phyloP scores from a whole-genome alignment of 345 rosid species.

The Ailanthus altissimus region DNA sequence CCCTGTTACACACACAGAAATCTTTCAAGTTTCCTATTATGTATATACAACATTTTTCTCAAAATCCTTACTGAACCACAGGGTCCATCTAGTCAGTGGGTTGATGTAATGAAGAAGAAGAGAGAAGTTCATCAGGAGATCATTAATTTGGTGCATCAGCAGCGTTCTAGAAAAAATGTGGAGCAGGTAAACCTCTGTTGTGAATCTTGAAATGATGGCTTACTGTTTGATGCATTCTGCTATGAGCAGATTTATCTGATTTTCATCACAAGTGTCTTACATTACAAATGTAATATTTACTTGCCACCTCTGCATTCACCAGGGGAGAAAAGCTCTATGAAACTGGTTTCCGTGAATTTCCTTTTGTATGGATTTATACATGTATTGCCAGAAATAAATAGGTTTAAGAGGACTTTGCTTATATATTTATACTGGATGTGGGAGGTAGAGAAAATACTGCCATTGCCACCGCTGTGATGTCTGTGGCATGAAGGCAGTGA shows the following conservation, averaged over 20 bases:
- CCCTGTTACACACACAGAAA: too few relatives aligned
- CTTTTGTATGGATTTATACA: not conserved
- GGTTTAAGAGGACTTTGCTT: not conserved
- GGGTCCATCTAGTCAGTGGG: slow-evolving; percentile 77
- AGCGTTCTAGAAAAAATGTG: slow-evolving; percentile 46
- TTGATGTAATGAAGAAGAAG: slow-evolving; percentile 92
- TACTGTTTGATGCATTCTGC: not conserved
- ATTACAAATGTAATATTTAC: not conserved
- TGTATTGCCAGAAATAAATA: not conserved
- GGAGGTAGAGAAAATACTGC: not conserved
- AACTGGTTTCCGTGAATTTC: not conserved
- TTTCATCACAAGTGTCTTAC: not conserved
- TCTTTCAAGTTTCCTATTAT: not conserved
- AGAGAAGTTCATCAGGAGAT: slow-evolving; percentile 80
- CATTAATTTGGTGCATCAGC: slow-evolving; percentile 67
- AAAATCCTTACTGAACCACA: slow-evolving; percentile 32
- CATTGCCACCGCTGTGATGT: not conserved
- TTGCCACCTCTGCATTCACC: not conserved
- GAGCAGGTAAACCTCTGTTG: slow-evolving; percentile 49
- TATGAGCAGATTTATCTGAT: not conserved
- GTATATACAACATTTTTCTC: not conserved
- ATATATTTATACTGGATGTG: not conserved
- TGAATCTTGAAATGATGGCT: not conserved
- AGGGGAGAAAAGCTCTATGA: not conserved
- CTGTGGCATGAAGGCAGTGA: not conserved